phyloP scores from a whole-genome alignment of 768 basidiomycete genomes.

The Mycena vulgaris region DNA sequence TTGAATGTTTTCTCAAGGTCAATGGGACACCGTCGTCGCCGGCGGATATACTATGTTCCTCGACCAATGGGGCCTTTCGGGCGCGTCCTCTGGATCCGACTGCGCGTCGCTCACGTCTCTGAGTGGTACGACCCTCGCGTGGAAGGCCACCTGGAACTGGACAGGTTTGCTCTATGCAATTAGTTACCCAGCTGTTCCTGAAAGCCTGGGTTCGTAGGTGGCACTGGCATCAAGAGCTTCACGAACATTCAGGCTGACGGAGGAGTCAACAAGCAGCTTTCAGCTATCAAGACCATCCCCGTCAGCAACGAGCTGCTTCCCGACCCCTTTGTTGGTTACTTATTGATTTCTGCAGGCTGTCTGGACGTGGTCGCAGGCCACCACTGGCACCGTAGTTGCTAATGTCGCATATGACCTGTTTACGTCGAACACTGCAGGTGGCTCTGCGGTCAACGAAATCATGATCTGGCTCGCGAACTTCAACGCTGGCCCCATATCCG shows the following conservation, averaged over 20 bases:
- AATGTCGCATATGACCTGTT: slow-evolving; percentile 78
- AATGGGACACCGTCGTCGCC: slow-evolving; percentile 65
- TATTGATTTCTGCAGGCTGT: slow-evolving; percentile 54
- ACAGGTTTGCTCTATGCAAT: slow-evolving; percentile 6
- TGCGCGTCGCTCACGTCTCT: slow-evolving; percentile 64
- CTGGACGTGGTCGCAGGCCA: slow-evolving; percentile 71
- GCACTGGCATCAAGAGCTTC: slow-evolving; percentile 72
- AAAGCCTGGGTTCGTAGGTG: slow-evolving; percentile 49
- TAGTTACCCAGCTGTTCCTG: neutral
- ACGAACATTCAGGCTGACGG: slow-evolving; percentile 68
- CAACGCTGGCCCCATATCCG: slow-evolving; percentile 73
- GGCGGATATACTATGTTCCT: slow-evolving; percentile 65
- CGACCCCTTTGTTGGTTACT: neutral
- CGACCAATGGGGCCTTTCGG: slow-evolving; percentile 62
- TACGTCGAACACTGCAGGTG: slow-evolving; percentile 66
- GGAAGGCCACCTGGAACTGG: slow-evolving; percentile 72
- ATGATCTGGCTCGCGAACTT: slow-evolving; percentile 79
- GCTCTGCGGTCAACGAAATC: slow-evolving; percentile 64
- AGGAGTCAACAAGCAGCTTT: slow-evolving; percentile 68
- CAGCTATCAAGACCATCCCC: slow-evolving; percentile 67
- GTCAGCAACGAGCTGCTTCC: slow-evolving; percentile 52
- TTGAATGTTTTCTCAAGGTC: slow-evolving; percentile 46
- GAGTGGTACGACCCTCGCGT: slow-evolving; percentile 59
- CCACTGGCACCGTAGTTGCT: slow-evolving; percentile 60
- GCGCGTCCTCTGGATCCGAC: slow-evolving; percentile 64